These are phyloP conservation scores for Akebia trifoliata DNA, from an alignment of 164 flowering plant genomes.

Conservation along the genomic window DNA sequence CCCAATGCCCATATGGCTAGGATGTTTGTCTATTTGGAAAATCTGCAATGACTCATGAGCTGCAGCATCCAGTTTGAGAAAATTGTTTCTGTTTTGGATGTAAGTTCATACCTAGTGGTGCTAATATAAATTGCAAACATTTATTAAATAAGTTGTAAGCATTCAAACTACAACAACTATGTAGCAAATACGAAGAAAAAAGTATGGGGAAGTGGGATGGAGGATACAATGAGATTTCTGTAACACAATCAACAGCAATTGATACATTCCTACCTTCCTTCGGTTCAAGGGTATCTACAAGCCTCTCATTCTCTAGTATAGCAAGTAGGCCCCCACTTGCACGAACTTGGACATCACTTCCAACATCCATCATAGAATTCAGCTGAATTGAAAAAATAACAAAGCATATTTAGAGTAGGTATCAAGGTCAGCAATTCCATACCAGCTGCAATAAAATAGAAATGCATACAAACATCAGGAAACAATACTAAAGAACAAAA, in stretches of 20 bases:
- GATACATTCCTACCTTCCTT: constrained; percentile 68
- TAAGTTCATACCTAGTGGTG: constrained; percentile 30
- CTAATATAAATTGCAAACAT: neutral
- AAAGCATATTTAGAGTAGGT: neutral
- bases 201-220: neutral
- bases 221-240: constrained; percentile 87
- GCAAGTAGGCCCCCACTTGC: constrained; percentile 97
- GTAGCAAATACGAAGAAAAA: neutral
- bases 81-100: constrained; percentile 59
- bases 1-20: constrained; percentile 99
- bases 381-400: constrained; percentile 44
- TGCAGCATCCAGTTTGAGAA: constrained; percentile 89
- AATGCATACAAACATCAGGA: neutral
- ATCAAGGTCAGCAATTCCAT: neutral
- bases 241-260: constrained; percentile 66
- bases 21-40: constrained; percentile 94
- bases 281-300: constrained; percentile 83
- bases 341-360: constrained; percentile 94
- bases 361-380: constrained; percentile 86
- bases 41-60: constrained; percentile 91
- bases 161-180: neutral
- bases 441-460: constrained; percentile 1
- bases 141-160: neutral
- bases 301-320: constrained; percentile 84
- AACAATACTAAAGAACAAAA: neutral